Conservation (phyloP, 2,329 filamentous ascomycete species). For the Shiraia bambusicola region DNA sequence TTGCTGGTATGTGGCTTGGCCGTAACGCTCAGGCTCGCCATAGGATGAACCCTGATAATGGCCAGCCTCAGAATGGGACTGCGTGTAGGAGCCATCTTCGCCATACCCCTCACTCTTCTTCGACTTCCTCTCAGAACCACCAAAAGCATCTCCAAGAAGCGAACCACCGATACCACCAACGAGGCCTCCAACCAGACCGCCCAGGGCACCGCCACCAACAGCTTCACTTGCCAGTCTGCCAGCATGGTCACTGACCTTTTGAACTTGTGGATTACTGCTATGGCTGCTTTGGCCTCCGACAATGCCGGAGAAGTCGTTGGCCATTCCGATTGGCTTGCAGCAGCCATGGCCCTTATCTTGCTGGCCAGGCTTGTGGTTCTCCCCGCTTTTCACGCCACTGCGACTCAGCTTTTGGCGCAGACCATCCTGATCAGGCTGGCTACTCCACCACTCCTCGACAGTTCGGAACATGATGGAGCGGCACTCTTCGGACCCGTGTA, state of each 20-base stretch:
- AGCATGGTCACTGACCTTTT: conserved; percentile 43
- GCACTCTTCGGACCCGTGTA: conserved; percentile 67
- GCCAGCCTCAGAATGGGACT: conserved; percentile 64
- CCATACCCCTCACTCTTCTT: conserved; percentile 57
- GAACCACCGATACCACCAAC: conserved; percentile 61
- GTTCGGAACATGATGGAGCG: conserved; percentile 76
- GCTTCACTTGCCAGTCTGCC: conserved; percentile 60
- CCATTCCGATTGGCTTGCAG: conserved; percentile 75
- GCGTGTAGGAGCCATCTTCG: conserved; percentile 62
- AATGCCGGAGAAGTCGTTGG: conserved; percentile 54
- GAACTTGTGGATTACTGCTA: conserved; percentile 44
- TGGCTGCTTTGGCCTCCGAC: conserved; percentile 48
- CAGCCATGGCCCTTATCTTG: conserved; percentile 85
- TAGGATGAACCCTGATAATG: conserved; percentile 46
- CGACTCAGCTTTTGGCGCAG: conserved; percentile 76
- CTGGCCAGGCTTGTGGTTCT: conserved; percentile 85
- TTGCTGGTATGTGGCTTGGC: conserved; percentile 61
- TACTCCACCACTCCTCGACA: conserved; percentile 79
- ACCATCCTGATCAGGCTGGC: conserved; percentile 62
- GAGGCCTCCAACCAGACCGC: conserved; percentile 69
- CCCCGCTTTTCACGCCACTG: conserved; percentile 71
- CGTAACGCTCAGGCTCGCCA: conserved; percentile 54
- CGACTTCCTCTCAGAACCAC: conserved; percentile 55
- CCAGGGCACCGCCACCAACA: conserved; percentile 65
- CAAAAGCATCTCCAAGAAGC: conserved; percentile 64